A percentile compares a stretch with the other conserved stretches of the same genome.
phyloP scores from a whole-genome alignment of 495 filamentous ascomycete species.

The Penicillium goetzii region DNA sequence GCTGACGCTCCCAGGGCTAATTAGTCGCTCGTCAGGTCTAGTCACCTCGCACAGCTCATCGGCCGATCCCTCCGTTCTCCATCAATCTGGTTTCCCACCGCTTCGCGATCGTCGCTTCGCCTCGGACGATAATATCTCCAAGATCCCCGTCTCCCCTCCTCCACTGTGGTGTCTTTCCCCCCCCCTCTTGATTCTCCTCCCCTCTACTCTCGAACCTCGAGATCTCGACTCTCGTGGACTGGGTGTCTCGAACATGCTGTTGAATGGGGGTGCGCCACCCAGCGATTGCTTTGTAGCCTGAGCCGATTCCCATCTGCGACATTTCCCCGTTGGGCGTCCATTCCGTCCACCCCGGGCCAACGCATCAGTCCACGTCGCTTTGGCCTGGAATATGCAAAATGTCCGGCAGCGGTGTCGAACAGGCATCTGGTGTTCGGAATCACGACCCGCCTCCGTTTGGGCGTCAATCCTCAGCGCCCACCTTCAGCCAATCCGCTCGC shows the following conservation, averaged over 20 bases:
- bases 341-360: conserved; percentile 48
- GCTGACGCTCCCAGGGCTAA: conserved; percentile 9
- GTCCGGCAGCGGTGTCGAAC: conserved; percentile 51
- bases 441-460: conserved; percentile 40
- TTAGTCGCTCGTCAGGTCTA: neutral
- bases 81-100: conserved; percentile 15
- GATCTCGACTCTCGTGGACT: conserved; percentile 5
- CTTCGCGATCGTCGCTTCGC: conserved; percentile 5
- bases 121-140: neutral
- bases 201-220: neutral
- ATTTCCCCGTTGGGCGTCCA: conserved; percentile 45
- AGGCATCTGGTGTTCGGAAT: conserved; percentile 44
- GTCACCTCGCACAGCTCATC: conserved; percentile 17
- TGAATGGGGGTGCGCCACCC: conserved; percentile 46
- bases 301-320: conserved; percentile 41
- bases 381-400: conserved; percentile 52
- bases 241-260: conserved; percentile 43
- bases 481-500: conserved; percentile 33
- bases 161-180: no score
- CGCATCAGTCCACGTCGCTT: conserved; percentile 45
- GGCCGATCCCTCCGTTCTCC: conserved; percentile 20
- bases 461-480: conserved; percentile 43
- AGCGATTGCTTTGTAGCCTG: conserved; percentile 50
- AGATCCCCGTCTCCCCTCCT: neutral
- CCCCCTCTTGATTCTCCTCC: neutral